Base-by-base conservation (phyloP, 2,329 filamentous ascomycete species). In the Fusarium continuum region DNA sequence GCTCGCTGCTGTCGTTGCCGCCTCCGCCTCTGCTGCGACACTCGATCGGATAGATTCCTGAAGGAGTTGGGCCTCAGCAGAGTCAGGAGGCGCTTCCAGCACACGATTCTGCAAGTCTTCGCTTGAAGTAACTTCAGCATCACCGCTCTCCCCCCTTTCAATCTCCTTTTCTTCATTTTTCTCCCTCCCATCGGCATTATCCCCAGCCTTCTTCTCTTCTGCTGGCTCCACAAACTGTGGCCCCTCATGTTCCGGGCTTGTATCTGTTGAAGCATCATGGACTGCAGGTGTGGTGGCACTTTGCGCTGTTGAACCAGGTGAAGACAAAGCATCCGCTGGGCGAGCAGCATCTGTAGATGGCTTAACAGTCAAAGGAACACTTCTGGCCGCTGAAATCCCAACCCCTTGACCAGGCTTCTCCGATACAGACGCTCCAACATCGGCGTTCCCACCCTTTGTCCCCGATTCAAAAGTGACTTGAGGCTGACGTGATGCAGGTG, bases 251-350 rank as follows among this genome's bases (percentile, higher is more conserved):
- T 90, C 90, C 2, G 90, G 88, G 67, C 90, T 93, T 2, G 91
- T 93, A 65, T 90, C 88, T 1, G 90, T 86, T 2, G 91, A 93
- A 7, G 82, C 84, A 61, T 89, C 85, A 57, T 88, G 84, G 32
- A 88, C 82, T 29, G 83, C 85, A 2, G 91, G 90, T 1, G 91
- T 95, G 19, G 89, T 87, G 50, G 88, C 88, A 36, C 90, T 93
- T 68, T 89, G 88, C 2, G 88, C 84, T 26, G 90, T 93, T 6
- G 91, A 94, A 4, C 79, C 80, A 14, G 85, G 83, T 3, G 85
- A 87, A 4, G 82, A 86, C 6, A 80, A 67, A 3, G 77, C 74
- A 62, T 86, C 85, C 3, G 75, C 70, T 44, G 74, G 67, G 31
- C 77, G 77, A 44, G 72, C 40, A 20, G 65, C 50, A 48, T 82